Percentiles rank a stretch among this genome's conserved stretches.
These are phyloP conservation scores for Pyronema domesticum DNA, from an alignment of 495 filamentous ascomycete genomes.

Conservation along the genomic window DNA sequence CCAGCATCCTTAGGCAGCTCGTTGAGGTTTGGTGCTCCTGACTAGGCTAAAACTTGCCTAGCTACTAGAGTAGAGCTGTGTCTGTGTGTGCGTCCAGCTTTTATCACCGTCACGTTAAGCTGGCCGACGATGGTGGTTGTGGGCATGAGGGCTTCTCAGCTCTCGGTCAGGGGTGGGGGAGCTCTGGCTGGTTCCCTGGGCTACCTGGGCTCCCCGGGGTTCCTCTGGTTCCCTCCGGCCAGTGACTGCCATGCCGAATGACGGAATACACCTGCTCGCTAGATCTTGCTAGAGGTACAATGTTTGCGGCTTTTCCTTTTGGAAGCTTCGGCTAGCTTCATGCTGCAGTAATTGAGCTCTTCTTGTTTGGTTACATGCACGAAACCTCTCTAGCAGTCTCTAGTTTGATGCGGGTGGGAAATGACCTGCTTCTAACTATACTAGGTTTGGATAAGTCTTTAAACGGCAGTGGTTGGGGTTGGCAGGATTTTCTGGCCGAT, in stretches of 20 bases:
- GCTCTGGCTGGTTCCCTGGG: too few relatives aligned
- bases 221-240: not conserved
- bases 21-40: too few relatives aligned
- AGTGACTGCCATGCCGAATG: not conserved
- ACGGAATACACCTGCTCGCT: not conserved
- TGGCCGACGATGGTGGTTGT: too few relatives aligned
- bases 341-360: not conserved
- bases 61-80: not conserved
- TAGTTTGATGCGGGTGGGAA: not conserved
- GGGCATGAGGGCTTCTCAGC: too few relatives aligned
- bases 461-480: too few relatives aligned
- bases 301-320: not conserved
- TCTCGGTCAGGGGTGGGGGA: too few relatives aligned
- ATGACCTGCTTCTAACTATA: not conserved
- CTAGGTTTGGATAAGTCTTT: not conserved
- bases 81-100: not conserved
- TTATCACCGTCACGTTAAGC: not conserved
- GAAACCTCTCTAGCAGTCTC: not conserved
- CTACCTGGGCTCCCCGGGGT: too few relatives aligned
- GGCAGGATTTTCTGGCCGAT: not conserved
- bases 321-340: not conserved
- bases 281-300: not conserved
- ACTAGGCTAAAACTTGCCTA: too few relatives aligned
- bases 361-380: not conserved
- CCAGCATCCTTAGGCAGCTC: not conserved